Percentiles rank a stretch among this genome's conserved stretches.
Evolutionary conservation across 106 monocot genomes (phyloP).

Genomic region (Acorus gramineus): DNA sequence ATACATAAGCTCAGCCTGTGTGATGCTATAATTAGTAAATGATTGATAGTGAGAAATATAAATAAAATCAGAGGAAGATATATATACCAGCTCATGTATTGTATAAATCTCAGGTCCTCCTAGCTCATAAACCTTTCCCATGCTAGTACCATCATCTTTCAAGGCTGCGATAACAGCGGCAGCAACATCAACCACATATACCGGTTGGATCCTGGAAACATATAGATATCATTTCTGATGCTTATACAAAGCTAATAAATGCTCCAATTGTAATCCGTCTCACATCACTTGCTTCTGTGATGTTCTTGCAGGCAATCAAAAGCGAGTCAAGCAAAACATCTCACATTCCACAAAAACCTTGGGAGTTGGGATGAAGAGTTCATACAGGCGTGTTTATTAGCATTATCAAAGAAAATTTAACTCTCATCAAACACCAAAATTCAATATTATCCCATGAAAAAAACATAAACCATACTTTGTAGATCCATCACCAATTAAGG

Average conservation of each 20-base stretch:
- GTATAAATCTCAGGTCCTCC: slow-evolving; percentile 82
- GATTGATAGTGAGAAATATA: neutral
- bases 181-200: slow-evolving; percentile 93
- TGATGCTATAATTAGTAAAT: neutral
- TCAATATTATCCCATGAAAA: neutral
- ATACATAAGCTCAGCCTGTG: slow-evolving; percentile 90
- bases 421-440: slow-evolving; percentile 3
- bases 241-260: too few relatives aligned
- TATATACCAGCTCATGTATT: slow-evolving; percentile 73
- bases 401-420: neutral
- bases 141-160: slow-evolving; percentile 87
- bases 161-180: slow-evolving; percentile 76
- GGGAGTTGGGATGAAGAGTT: too few relatives aligned
- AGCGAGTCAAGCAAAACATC: too few relatives aligned
- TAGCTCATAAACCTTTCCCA: slow-evolving; percentile 86
- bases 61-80: neutral
- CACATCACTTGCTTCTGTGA: too few relatives aligned
- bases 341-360: too few relatives aligned
- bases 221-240: neutral
- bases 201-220: slow-evolving; percentile 83
- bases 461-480: slow-evolving; percentile 43
- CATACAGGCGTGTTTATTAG: neutral
- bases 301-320: too few relatives aligned
- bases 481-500: slow-evolving; percentile 80
- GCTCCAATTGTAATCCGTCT: too few relatives aligned